Evolutionary conservation across 2,329 filamentous ascomycete species (phyloP).

Genomic region (Calonectria pteridis): DNA sequence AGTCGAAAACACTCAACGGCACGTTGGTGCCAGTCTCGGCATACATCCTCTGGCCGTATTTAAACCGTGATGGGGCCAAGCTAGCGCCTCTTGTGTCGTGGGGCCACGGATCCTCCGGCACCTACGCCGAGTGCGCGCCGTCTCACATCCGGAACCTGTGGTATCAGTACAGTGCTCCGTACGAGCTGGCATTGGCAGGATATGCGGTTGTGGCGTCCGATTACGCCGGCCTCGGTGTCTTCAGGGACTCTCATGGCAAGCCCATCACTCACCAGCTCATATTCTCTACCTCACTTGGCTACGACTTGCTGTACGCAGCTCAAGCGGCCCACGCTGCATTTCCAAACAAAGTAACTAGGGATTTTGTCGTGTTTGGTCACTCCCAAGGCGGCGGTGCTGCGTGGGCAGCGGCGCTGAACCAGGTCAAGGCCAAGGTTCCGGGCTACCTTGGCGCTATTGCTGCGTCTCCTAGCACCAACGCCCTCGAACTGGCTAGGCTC

Average conservation of each 20-base stretch:
- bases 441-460: constrained; percentile 55
- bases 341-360: constrained; percentile 44
- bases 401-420: constrained; percentile 51
- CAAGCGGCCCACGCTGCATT: constrained; percentile 58
- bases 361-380: constrained; percentile 61
- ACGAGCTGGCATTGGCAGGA: constrained; percentile 54
- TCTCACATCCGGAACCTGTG: constrained; percentile 55
- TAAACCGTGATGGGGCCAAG: constrained; percentile 7
- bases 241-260: constrained; percentile 47
- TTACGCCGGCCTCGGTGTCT: constrained; percentile 59
- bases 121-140: constrained; percentile 54
- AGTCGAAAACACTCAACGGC: constrained; percentile 58
- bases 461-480: constrained; percentile 44
- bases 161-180: constrained; percentile 56
- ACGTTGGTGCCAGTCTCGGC: constrained; percentile 61
- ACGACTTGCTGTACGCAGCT: constrained; percentile 58
- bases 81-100: constrained; percentile 53
- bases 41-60: constrained; percentile 63
- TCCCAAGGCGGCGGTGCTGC: constrained; percentile 60
- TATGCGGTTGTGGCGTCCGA: constrained; percentile 60
- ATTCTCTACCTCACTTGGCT: constrained; percentile 52
- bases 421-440: constrained; percentile 44
- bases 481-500: constrained; percentile 22
- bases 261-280: constrained; percentile 57
- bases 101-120: constrained; percentile 60